Evolutionary conservation across 805 yeast species (phyloP).

Genomic region (Candida maris): DNA sequence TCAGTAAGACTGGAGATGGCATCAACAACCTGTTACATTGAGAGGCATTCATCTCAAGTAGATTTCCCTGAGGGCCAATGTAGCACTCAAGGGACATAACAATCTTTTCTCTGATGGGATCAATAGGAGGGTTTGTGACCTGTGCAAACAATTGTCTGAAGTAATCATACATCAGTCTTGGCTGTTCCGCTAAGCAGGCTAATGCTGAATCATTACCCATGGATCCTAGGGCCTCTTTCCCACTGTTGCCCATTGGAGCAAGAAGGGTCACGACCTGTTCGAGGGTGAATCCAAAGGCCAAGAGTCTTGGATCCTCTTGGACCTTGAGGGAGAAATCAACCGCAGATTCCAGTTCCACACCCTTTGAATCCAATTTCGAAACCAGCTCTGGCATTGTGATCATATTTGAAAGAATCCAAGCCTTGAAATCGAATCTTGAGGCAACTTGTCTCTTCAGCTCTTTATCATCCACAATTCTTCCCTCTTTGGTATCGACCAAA

Average conservation of each 20-base stretch:
- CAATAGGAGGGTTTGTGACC: constrained; percentile 98
- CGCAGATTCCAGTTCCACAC: constrained; percentile 23
- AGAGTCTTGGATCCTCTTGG: constrained; percentile 77
- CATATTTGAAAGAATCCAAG: constrained; percentile 87
- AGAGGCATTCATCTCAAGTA: constrained; percentile 84
- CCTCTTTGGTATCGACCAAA: constrained; percentile 88
- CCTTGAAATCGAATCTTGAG: constrained; percentile 81
- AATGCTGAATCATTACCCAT: constrained; percentile 98
- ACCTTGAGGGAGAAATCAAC: constrained; percentile 41
- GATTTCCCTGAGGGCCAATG: constrained; percentile 97
- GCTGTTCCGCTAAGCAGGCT: constrained; percentile 93
- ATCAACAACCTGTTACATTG: constrained; percentile 88
- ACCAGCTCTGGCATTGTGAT: constrained; percentile 77
- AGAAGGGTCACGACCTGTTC: constrained; percentile 82
- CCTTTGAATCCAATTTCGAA: constrained; percentile 50
- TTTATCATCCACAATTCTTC: constrained; percentile 89
- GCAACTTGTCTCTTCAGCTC: constrained; percentile 81
- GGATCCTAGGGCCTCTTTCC: constrained; percentile 93
- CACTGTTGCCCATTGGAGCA: constrained; percentile 90
- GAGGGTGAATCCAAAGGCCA: constrained; percentile 89
- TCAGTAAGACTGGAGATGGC: constrained; percentile 76
- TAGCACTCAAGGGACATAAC: constrained; percentile 97
- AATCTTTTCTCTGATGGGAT: constrained; percentile 93
- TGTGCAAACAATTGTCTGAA: constrained; percentile 96
- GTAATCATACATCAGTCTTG: constrained; percentile 85